Evolutionary conservation across 2,329 filamentous ascomycete genomes (phyloP).

Genomic region (Colletotrichum paranaense): DNA sequence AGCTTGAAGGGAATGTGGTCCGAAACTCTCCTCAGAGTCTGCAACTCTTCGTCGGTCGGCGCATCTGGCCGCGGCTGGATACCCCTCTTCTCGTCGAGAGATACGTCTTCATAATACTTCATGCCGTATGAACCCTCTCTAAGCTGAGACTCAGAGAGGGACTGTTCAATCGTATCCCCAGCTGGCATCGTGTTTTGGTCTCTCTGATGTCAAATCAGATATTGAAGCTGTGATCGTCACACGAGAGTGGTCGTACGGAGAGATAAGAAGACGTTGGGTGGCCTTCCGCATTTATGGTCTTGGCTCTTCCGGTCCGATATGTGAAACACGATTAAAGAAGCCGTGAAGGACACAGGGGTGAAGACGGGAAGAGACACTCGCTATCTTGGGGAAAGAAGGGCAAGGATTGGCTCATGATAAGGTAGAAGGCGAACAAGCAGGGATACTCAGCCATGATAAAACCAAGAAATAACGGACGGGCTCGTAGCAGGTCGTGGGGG

Average conservation of each 20-base stretch:
- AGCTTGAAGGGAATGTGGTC: slow-evolving; percentile 69
- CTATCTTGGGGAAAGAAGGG: slow-evolving; percentile 12
- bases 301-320: slow-evolving; percentile 4
- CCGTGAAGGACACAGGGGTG: slow-evolving; percentile 10
- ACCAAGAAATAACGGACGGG: slow-evolving; percentile 19
- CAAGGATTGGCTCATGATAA: slow-evolving; percentile 6
- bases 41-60: slow-evolving; percentile 63
- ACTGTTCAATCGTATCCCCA: slow-evolving; percentile 48
- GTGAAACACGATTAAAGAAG: slow-evolving; percentile 15
- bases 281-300: slow-evolving; percentile 11
- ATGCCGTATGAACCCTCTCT: slow-evolving; percentile 18
- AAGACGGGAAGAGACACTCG: not conserved
- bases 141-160: slow-evolving; percentile 44
- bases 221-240: not conserved
- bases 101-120: slow-evolving; percentile 36
- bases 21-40: slow-evolving; percentile 63
- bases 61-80: slow-evolving; percentile 37
- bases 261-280: not conserved
- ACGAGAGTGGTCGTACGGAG: not conserved
- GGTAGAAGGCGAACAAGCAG: slow-evolving; percentile 6
- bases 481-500: not conserved
- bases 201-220: not conserved
- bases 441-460: slow-evolving; percentile 22
- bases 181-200: slow-evolving; percentile 41
- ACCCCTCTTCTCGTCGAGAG: slow-evolving; percentile 45